Percentiles rank a stretch among this genome's conserved stretches.
phyloP scores from a whole-genome alignment of 106 monocot species.

The Triglochin maritima region DNA sequence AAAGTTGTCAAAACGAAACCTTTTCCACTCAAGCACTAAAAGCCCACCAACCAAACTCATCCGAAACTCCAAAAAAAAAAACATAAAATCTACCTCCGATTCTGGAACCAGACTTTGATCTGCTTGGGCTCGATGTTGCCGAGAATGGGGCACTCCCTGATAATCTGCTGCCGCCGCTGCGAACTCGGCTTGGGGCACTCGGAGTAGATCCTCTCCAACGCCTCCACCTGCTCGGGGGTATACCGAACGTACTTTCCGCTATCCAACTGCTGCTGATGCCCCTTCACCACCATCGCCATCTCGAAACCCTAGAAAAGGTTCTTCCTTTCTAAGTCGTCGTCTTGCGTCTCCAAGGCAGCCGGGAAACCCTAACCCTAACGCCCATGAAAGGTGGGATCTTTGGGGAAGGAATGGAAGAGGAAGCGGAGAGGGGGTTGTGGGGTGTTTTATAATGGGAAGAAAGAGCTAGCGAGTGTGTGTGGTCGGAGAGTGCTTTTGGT shows the following conservation, averaged over 20 bases:
- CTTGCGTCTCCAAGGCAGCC: background rate
- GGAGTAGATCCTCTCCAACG: slow-evolving; percentile 73
- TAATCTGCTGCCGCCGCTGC: slow-evolving; percentile 69
- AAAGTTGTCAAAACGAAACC: no score
- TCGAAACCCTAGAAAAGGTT: background rate
- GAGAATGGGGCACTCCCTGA: slow-evolving; percentile 79
- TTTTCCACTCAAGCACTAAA: no score
- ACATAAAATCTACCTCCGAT: slow-evolving; percentile 50
- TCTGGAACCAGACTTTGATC: slow-evolving; percentile 99
- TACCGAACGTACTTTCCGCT: slow-evolving; percentile 88
- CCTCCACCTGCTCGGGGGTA: slow-evolving; percentile 95
- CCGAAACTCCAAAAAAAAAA: background rate
- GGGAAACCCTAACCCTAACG: background rate
- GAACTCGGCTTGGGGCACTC: slow-evolving; percentile 97
- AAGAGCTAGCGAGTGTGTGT: background rate
- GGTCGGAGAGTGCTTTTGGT: background rate
- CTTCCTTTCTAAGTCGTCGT: background rate
- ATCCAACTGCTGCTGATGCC: slow-evolving; percentile 31
- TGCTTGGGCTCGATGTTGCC: slow-evolving; percentile 89
- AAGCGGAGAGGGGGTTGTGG: background rate
- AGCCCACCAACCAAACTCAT: background rate
- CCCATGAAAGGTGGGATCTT: no score
- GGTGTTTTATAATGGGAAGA: background rate
- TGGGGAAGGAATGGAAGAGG: background rate
- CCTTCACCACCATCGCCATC: slow-evolving; percentile 41